Evolutionary conservation across 371 early-diverging fungal species (phyloP).

Genomic region (Circinella umbellata): DNA sequence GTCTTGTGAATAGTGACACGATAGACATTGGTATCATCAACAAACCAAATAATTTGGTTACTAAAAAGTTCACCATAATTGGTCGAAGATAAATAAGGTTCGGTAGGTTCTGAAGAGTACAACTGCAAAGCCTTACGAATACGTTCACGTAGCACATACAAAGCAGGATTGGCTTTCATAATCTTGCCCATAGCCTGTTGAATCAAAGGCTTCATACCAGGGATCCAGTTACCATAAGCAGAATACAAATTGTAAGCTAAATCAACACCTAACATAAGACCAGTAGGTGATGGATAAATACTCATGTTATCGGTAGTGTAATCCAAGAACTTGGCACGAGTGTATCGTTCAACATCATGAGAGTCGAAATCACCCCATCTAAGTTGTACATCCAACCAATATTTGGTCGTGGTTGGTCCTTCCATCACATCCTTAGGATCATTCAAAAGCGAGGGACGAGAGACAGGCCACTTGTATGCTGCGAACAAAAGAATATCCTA

Average conservation of each 20-base stretch:
- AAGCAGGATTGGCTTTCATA: conserved; percentile 97
- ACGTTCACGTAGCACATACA: conserved; percentile 98
- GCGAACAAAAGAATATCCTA: conserved; percentile 96
- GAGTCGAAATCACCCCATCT: conserved; percentile 99
- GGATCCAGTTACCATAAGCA: conserved; percentile 97
- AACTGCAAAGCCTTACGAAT: conserved; percentile 98
- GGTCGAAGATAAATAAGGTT: conserved; percentile 94
- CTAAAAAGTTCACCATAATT: conserved; percentile 98
- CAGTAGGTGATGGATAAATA: conserved; percentile 97
- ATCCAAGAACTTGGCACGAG: conserved; percentile 97
- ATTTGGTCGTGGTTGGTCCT: conserved; percentile 94
- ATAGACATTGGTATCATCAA: conserved; percentile 99
- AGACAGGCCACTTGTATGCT: conserved; percentile 97
- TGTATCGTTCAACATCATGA: conserved; percentile 98
- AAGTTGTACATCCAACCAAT: conserved; percentile 98
- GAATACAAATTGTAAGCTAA: conserved; percentile 94
- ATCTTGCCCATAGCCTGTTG: conserved; percentile 98
- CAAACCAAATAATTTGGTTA: conserved; percentile 99
- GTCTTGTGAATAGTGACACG: conserved; percentile 99
- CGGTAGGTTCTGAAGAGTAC: conserved; percentile 98
- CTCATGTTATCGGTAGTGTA: conserved; percentile 98
- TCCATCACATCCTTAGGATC: conserved; percentile 94
- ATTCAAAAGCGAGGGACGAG: conserved; percentile 90
- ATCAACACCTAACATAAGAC: conserved; percentile 97
- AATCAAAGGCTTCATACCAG: conserved; percentile 97